These are phyloP conservation scores for Naematelia aurantialba DNA, from an alignment of 768 basidiomycete species.

Conservation along the genomic window DNA sequence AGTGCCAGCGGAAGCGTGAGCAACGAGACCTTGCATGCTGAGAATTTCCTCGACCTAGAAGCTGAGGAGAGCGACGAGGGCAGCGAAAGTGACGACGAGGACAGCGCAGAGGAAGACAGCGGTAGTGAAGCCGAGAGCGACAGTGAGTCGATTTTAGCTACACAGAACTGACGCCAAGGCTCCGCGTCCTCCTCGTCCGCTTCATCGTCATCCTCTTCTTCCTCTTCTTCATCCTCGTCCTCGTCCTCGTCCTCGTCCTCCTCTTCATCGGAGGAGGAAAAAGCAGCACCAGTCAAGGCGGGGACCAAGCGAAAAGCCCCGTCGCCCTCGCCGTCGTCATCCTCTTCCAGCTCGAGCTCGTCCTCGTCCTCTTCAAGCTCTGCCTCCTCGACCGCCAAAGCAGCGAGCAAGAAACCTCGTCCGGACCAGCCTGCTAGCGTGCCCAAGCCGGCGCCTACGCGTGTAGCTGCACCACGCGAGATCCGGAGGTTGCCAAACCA, in stretches of 20 bases:
- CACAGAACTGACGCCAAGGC: no score
- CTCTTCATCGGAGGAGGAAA: slow-evolving; percentile 6
- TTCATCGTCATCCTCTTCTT: slow-evolving; percentile 8
- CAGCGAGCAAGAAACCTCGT: slow-evolving; percentile 45
- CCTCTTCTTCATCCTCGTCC: slow-evolving; percentile 11
- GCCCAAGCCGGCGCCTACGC: slow-evolving; percentile 20
- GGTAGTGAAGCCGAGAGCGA: slow-evolving; percentile 3
- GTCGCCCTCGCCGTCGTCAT: slow-evolving; percentile 28
- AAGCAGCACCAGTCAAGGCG: slow-evolving; percentile 20
- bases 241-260: slow-evolving; percentile 1
- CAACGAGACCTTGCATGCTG: slow-evolving; percentile 14
- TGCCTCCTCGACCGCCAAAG: slow-evolving; percentile 7
- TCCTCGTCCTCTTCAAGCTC: slow-evolving; percentile 31
- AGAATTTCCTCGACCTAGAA: slow-evolving; percentile 27
- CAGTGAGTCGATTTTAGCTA: slow-evolving; percentile 1
- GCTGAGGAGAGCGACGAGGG: slow-evolving; percentile 12
- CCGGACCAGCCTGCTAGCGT: slow-evolving; percentile 22
- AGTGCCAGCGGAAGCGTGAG: slow-evolving; percentile 12
- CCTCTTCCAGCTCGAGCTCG: slow-evolving; percentile 23
- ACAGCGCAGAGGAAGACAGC: slow-evolving; percentile 4
- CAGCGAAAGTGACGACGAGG: slow-evolving; percentile 14
- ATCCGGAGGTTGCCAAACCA: slow-evolving; percentile 53
- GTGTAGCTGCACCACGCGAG: slow-evolving; percentile 30
- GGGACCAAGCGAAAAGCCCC: slow-evolving; percentile 42
- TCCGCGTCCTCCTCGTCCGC: slow-evolving; percentile 1